Percentiles rank a stretch among this genome's conserved stretches.
Conservation (phyloP, 306 rosid genomes). For the Trichosanthes cucumerina region DNA sequence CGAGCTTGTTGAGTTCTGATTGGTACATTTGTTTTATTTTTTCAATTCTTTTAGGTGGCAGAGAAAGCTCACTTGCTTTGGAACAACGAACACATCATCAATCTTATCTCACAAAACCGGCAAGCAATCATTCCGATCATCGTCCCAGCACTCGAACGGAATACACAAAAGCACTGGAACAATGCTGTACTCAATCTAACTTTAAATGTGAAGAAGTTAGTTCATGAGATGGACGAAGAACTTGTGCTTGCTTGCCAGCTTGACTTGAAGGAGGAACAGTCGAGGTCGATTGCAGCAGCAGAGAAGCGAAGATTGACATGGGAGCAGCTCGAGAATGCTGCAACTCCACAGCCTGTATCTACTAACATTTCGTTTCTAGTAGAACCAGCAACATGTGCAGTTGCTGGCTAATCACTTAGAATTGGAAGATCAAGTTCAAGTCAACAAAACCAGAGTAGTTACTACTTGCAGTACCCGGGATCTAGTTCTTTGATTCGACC, state of each 20-base stretch:
- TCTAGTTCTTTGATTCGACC: neutral
- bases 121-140: constrained; percentile 79
- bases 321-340: constrained; percentile 74
- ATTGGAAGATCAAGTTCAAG: neutral
- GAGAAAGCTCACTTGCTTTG: constrained; percentile 91
- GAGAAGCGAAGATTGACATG: constrained; percentile 76
- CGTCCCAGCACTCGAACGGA: constrained; percentile 71
- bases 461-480: constrained; percentile 15
- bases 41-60: constrained; percentile 56
- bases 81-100: constrained; percentile 84
- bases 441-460: constrained; percentile 7
- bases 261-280: constrained; percentile 59
- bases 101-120: constrained; percentile 67
- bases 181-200: constrained; percentile 91
- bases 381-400: constrained; percentile 62
- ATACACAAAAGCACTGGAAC: constrained; percentile 81
- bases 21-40: neutral
- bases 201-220: constrained; percentile 60
- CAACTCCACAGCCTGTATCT: constrained; percentile 28
- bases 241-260: constrained; percentile 64
- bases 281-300: constrained; percentile 33
- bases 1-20: neutral
- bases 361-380: constrained; percentile 37
- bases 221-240: constrained; percentile 83
- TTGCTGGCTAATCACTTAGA: constrained; percentile 49